Evolutionary conservation across 805 yeast species (phyloP), one percentile per base, ranked within the genome.

Genomic region (Priceomyces medius): DNA sequence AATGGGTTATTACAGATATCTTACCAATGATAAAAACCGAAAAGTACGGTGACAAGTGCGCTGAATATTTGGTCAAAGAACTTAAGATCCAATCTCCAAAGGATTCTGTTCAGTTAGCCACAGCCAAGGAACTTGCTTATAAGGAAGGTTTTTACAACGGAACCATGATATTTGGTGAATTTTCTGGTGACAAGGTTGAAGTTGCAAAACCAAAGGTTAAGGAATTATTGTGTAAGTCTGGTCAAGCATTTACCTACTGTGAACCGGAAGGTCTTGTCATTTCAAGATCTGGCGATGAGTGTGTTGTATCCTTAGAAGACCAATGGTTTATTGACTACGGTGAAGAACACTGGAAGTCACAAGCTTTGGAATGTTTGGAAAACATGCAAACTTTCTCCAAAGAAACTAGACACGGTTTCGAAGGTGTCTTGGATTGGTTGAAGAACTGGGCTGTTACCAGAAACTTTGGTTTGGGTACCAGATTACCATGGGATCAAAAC

Each of bases 251-350:
- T 55, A 83, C 83, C 38, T 93, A 93, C 76, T 83, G 84, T 55
- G 99, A 93, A 74, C 99, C 99, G 34, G 99, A 93, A 69, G 79
- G 84, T 32, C 71, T 73, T 32, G 97, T 93, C 35, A 77, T 88
- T 35, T 91, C 98, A 12, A 85, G 99, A 71, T 88, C 97, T 32
- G 97, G 97, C 52, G 99, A 93, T 63, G 88, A 83, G 45, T 93
- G 99, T 77, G 82, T 91, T 55, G 99, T 93, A 31, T 88, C 98
- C 4, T 78, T 93, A 39, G 98, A 95, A 70, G 98, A 93, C 68
- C 99, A 93, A 74, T 93, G 99, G 99, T 93, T 81, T 66, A 78
- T 88, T 55, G 97, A 93, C 64, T 93, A 93, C 58, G 99, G 99
- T 76, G 99, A 93, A 77, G 88, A 80, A 53, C 53, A 68, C 12